A percentile compares a stretch with the other conserved stretches of the same genome.
phyloP scores from a whole-genome alignment of 768 basidiomycete genomes.

The Lentinula lateritia region DNA sequence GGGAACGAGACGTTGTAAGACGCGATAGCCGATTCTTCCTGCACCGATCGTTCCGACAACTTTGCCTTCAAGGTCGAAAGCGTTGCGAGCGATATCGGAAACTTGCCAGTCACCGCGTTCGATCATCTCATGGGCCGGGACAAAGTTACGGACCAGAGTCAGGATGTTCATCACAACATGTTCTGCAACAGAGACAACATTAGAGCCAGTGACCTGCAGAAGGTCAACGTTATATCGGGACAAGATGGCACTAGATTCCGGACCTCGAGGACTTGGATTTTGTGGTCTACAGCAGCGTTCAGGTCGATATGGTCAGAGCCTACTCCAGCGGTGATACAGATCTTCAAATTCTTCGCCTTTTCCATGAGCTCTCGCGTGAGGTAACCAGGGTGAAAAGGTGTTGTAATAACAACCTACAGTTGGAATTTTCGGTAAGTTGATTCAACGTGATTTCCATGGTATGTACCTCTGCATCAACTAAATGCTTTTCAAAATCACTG shows the following conservation, averaged over 20 bases:
- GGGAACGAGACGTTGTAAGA: constrained; percentile 70
- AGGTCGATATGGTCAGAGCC: constrained; percentile 93
- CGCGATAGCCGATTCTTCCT: constrained; percentile 80
- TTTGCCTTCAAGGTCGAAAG: constrained; percentile 88
- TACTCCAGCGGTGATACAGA: constrained; percentile 88
- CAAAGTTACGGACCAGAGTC: constrained; percentile 84
- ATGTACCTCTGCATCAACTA: constrained; percentile 56
- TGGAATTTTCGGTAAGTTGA: constrained; percentile 23
- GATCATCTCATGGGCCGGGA: constrained; percentile 87
- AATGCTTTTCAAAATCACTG: constrained; percentile 78
- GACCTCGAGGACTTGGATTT: constrained; percentile 74
- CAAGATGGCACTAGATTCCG: constrained; percentile 1
- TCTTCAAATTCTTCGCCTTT: constrained; percentile 82
- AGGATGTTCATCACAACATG: constrained; percentile 90
- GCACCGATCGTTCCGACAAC: constrained; percentile 88
- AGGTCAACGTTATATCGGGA: constrained; percentile 5
- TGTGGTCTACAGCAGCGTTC: constrained; percentile 76
- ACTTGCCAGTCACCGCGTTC: constrained; percentile 85
- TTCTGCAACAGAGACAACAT: constrained; percentile 88
- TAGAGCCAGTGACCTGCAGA: constrained; percentile 71
- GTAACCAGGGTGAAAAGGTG: constrained; percentile 84
- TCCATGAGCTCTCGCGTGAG: constrained; percentile 64
- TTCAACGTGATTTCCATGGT: background rate
- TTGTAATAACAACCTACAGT: constrained; percentile 75
- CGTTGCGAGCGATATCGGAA: constrained; percentile 73